These are phyloP conservation scores for Micromonas commoda DNA, from an alignment of 139 green algal genomes.

Conservation along the genomic window DNA sequence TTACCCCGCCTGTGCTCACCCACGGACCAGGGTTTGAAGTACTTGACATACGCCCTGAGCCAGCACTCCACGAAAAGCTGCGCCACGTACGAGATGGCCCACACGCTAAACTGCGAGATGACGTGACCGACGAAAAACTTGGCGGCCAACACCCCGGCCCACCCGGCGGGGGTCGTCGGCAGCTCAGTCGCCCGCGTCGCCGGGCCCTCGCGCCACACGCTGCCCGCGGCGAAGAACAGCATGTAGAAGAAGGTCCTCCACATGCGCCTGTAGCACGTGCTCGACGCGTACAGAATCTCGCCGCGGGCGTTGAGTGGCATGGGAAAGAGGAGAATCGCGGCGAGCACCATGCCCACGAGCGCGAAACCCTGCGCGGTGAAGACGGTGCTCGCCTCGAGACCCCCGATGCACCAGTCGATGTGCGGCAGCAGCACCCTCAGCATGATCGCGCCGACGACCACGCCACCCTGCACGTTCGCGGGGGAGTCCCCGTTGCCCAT, in stretches of 20 bases:
- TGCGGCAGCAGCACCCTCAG: neutral
- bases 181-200: too few species aligned
- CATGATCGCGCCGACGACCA: slow-evolving; percentile 15
- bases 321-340: slow-evolving; percentile 2
- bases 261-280: slow-evolving; percentile 25
- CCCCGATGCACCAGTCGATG: neutral
- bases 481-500: slow-evolving; percentile 14
- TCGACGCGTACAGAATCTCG: neutral
- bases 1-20: neutral
- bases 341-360: neutral
- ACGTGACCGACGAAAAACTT: slow-evolving; percentile 12
- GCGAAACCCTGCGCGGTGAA: neutral
- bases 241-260: slow-evolving; percentile 21
- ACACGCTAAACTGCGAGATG: neutral
- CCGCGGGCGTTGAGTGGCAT: slow-evolving; percentile 8
- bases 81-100: neutral
- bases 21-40: neutral
- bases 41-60: neutral
- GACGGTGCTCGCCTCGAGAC: neutral
- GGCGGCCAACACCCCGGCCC: neutral
- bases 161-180: neutral
- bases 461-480: slow-evolving; percentile 21
- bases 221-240: slow-evolving; percentile 8
- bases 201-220: too few species aligned
- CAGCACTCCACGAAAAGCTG: neutral